A percentile compares a stretch with the other conserved stretches of the same genome.
These are phyloP conservation scores for Maudiozyma turicensis DNA, from an alignment of 805 yeast genomes.

Conservation along the genomic window DNA sequence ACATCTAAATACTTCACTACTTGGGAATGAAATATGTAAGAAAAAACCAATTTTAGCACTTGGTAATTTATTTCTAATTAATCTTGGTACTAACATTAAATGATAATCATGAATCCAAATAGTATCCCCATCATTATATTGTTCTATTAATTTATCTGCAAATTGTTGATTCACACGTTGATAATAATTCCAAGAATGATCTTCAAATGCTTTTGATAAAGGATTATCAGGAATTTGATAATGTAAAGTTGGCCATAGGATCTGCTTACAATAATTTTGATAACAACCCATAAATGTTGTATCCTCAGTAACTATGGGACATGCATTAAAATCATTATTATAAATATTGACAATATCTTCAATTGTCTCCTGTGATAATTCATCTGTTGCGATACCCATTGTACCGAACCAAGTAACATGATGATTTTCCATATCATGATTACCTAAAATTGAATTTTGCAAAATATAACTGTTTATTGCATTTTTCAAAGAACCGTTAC, in stretches of 20 bases:
- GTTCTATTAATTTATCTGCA: conserved; percentile 63
- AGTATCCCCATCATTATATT: conserved; percentile 63
- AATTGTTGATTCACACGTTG: conserved; percentile 61
- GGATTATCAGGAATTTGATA: conserved; percentile 95
- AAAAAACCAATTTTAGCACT: conserved; percentile 84
- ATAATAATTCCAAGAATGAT: conserved; percentile 85
- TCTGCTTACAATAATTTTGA: conserved; percentile 82
- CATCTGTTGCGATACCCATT: conserved; percentile 85
- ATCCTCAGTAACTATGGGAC: conserved; percentile 66
- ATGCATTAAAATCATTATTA: conserved; percentile 40
- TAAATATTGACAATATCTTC: conserved; percentile 41
- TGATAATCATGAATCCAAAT: conserved; percentile 96
- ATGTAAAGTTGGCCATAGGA: conserved; percentile 90
- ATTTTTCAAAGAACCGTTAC: conserved; percentile 81
- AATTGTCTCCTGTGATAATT: conserved; percentile 49
- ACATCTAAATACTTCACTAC: conserved; percentile 89
- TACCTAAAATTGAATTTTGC: conserved; percentile 10
- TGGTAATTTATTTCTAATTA: conserved; percentile 70
- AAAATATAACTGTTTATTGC: conserved; percentile 60
- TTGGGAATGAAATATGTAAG: conserved; percentile 89
- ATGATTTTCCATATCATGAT: conserved; percentile 20
- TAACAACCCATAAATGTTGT: conserved; percentile 81
- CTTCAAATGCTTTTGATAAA: conserved; percentile 85
- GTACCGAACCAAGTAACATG: conserved; percentile 73
- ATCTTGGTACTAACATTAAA: conserved; percentile 69